These are phyloP conservation scores for Rubroshorea leprosula DNA, from an alignment of 345 rosid species.

Conservation along the genomic window DNA sequence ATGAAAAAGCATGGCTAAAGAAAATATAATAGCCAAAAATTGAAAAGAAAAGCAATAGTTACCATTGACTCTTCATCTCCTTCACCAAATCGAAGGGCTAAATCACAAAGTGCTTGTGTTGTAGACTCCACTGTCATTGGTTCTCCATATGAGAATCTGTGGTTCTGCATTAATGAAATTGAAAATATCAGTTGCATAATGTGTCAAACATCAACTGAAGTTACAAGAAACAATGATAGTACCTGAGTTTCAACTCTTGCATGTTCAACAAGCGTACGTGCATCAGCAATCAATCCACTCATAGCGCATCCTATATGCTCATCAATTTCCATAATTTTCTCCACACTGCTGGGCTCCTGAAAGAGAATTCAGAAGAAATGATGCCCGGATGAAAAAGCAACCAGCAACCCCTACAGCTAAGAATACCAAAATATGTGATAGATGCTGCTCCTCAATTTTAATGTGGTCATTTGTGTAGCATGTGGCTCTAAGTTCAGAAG, in stretches of 20 bases:
- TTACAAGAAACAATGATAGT: constrained; percentile 1
- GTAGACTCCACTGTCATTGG: constrained; percentile 98
- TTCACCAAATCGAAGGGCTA: constrained; percentile 94
- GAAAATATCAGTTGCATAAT: constrained; percentile 7
- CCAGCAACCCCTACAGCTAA: no score
- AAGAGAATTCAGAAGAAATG: constrained; percentile 8
- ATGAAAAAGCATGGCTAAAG: neutral
- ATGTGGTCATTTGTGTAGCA: no score
- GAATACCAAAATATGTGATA: neutral
- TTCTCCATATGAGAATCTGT: constrained; percentile 92
- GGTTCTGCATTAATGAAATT: constrained; percentile 37
- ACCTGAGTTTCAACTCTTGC: constrained; percentile 99
- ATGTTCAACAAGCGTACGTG: constrained; percentile 97
- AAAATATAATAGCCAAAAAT: neutral
- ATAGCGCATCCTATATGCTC: constrained; percentile 97
- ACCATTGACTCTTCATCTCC: constrained; percentile 99
- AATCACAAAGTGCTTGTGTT: constrained; percentile 93
- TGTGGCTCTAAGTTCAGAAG: no score
- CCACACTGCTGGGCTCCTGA: constrained; percentile 98
- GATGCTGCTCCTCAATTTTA: neutral
- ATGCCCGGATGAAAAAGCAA: neutral
- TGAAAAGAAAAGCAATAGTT: constrained; percentile 15
- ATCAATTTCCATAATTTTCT: constrained; percentile 97
- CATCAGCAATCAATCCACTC: constrained; percentile 98
- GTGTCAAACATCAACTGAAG: neutral